phyloP scores from a whole-genome alignment of 2,329 filamentous ascomycete species.

The Leptographium lundbergii region DNA sequence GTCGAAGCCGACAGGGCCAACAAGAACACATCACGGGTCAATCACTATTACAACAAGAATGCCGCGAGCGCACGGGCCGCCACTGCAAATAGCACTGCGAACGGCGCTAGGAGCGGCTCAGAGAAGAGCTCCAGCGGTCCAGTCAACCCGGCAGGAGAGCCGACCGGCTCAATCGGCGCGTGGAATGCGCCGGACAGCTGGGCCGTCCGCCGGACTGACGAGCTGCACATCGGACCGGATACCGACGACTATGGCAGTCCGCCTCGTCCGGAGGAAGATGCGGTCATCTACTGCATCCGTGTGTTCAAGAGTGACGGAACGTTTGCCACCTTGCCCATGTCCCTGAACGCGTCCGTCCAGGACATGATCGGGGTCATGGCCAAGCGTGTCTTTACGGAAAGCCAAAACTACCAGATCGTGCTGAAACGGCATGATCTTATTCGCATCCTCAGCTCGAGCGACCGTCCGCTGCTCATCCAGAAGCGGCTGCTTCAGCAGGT shows the following conservation, averaged over 20 bases:
- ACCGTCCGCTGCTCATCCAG: constrained; percentile 82
- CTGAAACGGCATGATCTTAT: constrained; percentile 86
- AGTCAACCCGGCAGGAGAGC: background rate
- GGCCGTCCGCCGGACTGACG: constrained; percentile 67
- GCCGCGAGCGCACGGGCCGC: background rate
- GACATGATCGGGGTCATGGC: constrained; percentile 85
- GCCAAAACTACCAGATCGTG: constrained; percentile 88
- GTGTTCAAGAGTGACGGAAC: constrained; percentile 91
- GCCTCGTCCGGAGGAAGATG: constrained; percentile 61
- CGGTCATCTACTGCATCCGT: constrained; percentile 75
- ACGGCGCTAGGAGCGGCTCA: background rate
- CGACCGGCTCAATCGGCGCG: constrained; percentile 36
- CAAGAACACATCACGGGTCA: constrained; percentile 1
- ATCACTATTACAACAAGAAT: constrained; percentile 12
- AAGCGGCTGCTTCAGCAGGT: constrained; percentile 84
- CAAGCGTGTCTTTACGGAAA: constrained; percentile 89
- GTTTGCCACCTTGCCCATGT: constrained; percentile 81
- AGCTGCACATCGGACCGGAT: constrained; percentile 49
- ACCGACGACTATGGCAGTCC: constrained; percentile 55
- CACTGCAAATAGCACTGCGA: background rate
- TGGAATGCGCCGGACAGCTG: constrained; percentile 97
- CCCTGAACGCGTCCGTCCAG: constrained; percentile 69
- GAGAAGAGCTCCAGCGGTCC: background rate
- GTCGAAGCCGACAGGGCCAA: constrained; percentile 28
- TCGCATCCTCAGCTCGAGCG: constrained; percentile 62